A percentile compares a stretch with the other conserved stretches of the same genome.
These are phyloP conservation scores for Soucietia sequanensis DNA, from an alignment of 805 yeast genomes.

Conservation along the genomic window DNA sequence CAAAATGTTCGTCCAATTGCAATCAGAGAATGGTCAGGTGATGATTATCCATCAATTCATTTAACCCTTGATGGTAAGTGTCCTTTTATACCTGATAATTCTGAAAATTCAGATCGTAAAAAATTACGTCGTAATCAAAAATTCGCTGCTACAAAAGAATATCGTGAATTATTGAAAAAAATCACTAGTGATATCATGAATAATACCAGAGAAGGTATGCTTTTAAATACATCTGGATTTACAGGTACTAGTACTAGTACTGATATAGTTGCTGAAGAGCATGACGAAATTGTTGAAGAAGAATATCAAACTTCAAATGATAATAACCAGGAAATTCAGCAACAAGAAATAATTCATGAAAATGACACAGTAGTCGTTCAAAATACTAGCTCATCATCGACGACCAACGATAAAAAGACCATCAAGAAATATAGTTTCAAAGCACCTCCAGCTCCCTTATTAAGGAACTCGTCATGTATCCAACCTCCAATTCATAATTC, in stretches of 20 bases:
- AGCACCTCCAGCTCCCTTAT: conserved; percentile 28
- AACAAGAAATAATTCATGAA: conserved; percentile 23
- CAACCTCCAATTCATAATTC: conserved; percentile 26
- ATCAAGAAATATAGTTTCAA: conserved; percentile 18
- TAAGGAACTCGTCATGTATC: conserved; percentile 39
- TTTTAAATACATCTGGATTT: conserved; percentile 11
- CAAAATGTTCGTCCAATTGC: conserved; percentile 80
- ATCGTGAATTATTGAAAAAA: conserved; percentile 37
- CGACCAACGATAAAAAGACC: conserved; percentile 8
- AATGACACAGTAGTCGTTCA: conserved; percentile 17
- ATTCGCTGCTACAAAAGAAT: conserved; percentile 40
- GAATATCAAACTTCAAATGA: conserved; percentile 14
- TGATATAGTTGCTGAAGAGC: conserved; percentile 13
- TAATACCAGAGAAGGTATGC: conserved; percentile 21
- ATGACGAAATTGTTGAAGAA: conserved; percentile 8
- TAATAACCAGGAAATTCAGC: conserved; percentile 10
- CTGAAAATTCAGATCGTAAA: conserved; percentile 40
- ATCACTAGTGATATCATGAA: conserved; percentile 32
- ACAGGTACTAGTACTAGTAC: conserved; percentile 28
- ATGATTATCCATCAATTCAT: conserved; percentile 54
- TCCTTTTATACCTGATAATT: conserved; percentile 70
- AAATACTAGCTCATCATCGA: conserved; percentile 11
- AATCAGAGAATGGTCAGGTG: conserved; percentile 71
- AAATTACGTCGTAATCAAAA: conserved; percentile 38
- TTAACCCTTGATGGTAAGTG: conserved; percentile 72